Conservation (phyloP, 805 yeast species). For the Saccharomycopsis fermentans region DNA sequence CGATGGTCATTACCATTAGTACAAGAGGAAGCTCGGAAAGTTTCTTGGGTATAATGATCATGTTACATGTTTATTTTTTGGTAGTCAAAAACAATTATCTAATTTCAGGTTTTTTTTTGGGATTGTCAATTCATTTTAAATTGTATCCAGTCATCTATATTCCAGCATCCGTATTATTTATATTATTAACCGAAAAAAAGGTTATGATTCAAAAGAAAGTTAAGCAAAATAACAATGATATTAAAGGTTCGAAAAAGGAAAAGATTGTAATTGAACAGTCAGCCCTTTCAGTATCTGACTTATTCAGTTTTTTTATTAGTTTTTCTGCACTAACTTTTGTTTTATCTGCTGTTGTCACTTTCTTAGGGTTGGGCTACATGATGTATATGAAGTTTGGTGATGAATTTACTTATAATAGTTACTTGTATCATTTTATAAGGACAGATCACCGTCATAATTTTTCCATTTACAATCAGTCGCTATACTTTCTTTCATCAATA, state of each 20-base stretch:
- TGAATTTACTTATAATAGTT: slow-evolving; percentile 69
- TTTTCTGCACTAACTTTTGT: slow-evolving; percentile 22
- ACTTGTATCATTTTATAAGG: slow-evolving; percentile 71
- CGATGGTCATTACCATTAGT: slow-evolving; percentile 88
- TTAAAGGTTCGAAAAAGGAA: background rate
- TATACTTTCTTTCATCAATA: slow-evolving; percentile 49
- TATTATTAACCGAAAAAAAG: background rate
- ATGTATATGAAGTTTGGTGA: slow-evolving; percentile 68
- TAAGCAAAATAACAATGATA: background rate
- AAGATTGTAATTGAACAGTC: background rate
- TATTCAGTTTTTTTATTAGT: background rate
- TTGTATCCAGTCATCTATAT: slow-evolving; percentile 84
- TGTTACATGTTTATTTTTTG: slow-evolving; percentile 45
- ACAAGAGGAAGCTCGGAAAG: slow-evolving; percentile 94
- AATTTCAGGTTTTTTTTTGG: slow-evolving; percentile 44
- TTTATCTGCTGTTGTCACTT: slow-evolving; percentile 32
- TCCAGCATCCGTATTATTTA: slow-evolving; percentile 51
- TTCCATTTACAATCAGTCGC: slow-evolving; percentile 68
- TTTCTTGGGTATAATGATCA: slow-evolving; percentile 65
- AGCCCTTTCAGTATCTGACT: background rate
- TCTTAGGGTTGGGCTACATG: slow-evolving; percentile 36
- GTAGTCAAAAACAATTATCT: slow-evolving; percentile 27
- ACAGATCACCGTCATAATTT: slow-evolving; percentile 94
- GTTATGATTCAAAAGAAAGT: background rate
- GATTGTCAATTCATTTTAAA: slow-evolving; percentile 79